phyloP scores from a whole-genome alignment of 2,329 filamentous ascomycete genomes.

The Venturia aucupariae region DNA sequence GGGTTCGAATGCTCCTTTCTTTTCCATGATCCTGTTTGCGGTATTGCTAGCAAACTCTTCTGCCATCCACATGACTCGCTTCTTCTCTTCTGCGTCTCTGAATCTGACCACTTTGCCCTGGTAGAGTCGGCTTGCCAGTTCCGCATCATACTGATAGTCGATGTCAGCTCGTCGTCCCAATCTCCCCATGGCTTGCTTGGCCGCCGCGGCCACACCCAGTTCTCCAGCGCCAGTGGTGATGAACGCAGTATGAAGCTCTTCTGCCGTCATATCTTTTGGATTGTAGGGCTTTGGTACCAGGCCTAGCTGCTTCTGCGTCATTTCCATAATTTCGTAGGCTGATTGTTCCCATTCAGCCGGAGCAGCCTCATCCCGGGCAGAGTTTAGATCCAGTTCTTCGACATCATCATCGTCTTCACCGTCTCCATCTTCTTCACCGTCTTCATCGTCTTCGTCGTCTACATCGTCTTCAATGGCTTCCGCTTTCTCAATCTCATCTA shows the following conservation, averaged over 20 bases:
- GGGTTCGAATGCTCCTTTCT: background rate
- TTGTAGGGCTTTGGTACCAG: background rate
- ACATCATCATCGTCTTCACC: background rate
- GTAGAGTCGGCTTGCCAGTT: background rate
- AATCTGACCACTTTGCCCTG: constrained; percentile 5
- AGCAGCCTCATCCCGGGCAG: background rate
- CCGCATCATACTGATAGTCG: background rate
- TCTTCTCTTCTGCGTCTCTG: constrained; percentile 3
- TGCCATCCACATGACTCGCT: constrained; percentile 1
- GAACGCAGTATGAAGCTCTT: constrained; percentile 2
- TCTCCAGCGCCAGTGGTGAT: background rate
- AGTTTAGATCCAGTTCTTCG: background rate
- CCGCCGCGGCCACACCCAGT: background rate
- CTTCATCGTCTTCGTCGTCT: background rate
- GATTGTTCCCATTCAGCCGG: background rate
- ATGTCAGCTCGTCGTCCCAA: background rate
- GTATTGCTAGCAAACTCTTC: background rate
- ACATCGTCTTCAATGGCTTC: background rate
- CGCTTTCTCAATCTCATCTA: too few species aligned
- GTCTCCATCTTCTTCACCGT: background rate
- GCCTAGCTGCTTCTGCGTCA: background rate
- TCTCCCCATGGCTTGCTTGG: constrained; percentile 4
- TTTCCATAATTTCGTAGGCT: background rate
- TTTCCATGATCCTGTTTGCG: constrained; percentile 7
- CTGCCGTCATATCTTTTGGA: background rate